Base-by-base conservation (phyloP, 805 yeast genomes). In the Metschnikowia continentalis region DNA sequence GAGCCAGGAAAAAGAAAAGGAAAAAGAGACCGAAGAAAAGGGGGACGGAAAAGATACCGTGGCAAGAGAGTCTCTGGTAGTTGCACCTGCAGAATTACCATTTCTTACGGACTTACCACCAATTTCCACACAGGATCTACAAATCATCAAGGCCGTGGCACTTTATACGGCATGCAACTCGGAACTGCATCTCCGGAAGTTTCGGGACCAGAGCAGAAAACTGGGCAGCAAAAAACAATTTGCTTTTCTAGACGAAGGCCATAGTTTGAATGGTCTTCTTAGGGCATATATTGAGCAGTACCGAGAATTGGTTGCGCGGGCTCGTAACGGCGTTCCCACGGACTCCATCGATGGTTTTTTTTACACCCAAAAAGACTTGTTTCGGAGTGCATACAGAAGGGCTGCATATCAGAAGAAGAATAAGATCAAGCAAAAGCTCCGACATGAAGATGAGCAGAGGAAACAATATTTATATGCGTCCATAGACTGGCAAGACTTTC, bases 401-500 rank as follows among this genome's bases (percentile, higher is more conserved):
- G 92, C 95, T 0, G 80, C 78, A 53, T 79, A 73, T 60, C 68
- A 68, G 32, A 72, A 76, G 47, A 62, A 61, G 5, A 65, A 70
- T 42, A 71, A 71, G 48, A 69, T 69, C 6, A 74, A 58, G 67
- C 69, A 53, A 54, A 64, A 48, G 46, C 66, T 62, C 42, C 56
- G 64, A 42, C 76, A 79, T 37, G 76, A 75, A 51, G 55, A 60
- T 26, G 26, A 35, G 10, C 52, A 42, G 17, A 32, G 42, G 17
- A 20, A 42, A 20, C 69, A 67, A 50, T 56, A 81, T 5, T 83
- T 79, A 39, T 88, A 77, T 67, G 89, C 91, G 0, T 79, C 86
- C 8, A 83, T 90, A 20, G 90, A 91, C 67, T 92, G 99, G 99
- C 83, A 84, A 50, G 88, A 87, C 54, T 92, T 91, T 62, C 74